Evolutionary conservation across 2,329 filamentous ascomycete genomes (phyloP).

Genomic region (Aspergillus sp.): DNA sequence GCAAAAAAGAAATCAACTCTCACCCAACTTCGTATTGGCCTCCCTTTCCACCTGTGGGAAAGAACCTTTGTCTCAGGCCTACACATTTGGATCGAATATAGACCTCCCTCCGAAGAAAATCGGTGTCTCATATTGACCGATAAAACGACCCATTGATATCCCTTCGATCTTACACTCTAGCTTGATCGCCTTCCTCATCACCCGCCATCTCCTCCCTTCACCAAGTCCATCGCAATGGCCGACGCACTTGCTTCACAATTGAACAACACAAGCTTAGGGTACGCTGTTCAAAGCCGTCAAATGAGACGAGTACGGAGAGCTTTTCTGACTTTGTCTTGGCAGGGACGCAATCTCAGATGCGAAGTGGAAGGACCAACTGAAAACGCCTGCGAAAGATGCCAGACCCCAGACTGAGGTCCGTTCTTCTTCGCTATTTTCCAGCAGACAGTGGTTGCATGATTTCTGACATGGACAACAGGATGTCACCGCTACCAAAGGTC

Average conservation of each 20-base stretch:
- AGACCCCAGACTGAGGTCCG: conserved; percentile 50
- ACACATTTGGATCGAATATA: too few species aligned
- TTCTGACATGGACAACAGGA: conserved; percentile 57
- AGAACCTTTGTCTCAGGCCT: too few species aligned
- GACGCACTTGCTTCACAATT: conserved; percentile 46
- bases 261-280: conserved; percentile 44
- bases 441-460: not conserved
- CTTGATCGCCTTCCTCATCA: not conserved
- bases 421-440: conserved; percentile 1
- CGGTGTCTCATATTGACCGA: too few species aligned
- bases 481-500: conserved; percentile 95
- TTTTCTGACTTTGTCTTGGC: conserved; percentile 12
- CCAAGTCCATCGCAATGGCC: conserved; percentile 34
- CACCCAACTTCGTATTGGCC: too few species aligned
- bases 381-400: conserved; percentile 47
- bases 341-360: conserved; percentile 40
- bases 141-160: too few species aligned
- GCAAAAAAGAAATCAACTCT: too few species aligned
- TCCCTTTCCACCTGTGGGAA: too few species aligned
- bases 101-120: too few species aligned
- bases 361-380: conserved; percentile 46
- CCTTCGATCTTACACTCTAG: not conserved
- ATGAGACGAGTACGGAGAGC: conserved; percentile 7
- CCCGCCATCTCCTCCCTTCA: conserved; percentile 2
- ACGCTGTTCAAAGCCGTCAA: conserved; percentile 13